Evolutionary conservation across 2,329 filamentous ascomycete genomes (phyloP), one percentile per base, ranked within the genome.

Genomic region (Diaporthe batatas): DNA sequence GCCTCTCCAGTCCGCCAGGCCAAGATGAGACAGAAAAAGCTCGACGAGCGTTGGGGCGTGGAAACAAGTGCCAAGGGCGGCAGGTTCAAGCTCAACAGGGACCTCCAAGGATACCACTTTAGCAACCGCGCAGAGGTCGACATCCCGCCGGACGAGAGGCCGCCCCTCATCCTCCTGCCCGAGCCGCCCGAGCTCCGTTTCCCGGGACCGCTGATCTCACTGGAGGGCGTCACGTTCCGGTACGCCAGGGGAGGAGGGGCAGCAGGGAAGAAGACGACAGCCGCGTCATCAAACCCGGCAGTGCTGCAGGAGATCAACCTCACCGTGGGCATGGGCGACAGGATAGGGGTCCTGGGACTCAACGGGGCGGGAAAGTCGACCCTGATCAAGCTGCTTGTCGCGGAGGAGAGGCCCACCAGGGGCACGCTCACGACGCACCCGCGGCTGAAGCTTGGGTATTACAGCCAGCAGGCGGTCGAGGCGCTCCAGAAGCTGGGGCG

Each of bases 341-440:
- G 94, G 1, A 85, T 96, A 32, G 94, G 93, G 0, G 86, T 97
- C 53, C 86, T 94, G 32, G 94, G 94, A 0, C 85, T 96, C 55
- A 97, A 97, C 79, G 94, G 94, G 1, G 89, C 90, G 0, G 94
- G 94, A 2, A 97, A 97, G 81, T 94, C 93, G 1, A 96, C 94
- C 0, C 84, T 97, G 12, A 86, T 96, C 72, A 91, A 89, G 62
- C 83, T 96, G 5, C 87, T 96, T 2, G 90, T 91, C n/a, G 90
- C 88, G 0, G 85, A 86, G 18, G 81, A 87, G 1, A 84, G 84
- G 7, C 91, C 92, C 0, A 89, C 88, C 0, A 84, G 86, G 3
- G 93, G 94, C 0, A 89, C 85, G 0, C 82, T 93, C 2, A 87
- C 88, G 0, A 86, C 86, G 0, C 94, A 97, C 80, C 88, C 94